A percentile compares a stretch with the other conserved stretches of the same genome.
Evolutionary conservation across 2,329 filamentous ascomycete genomes (phyloP).

Genomic region (Apiospora koreana): DNA sequence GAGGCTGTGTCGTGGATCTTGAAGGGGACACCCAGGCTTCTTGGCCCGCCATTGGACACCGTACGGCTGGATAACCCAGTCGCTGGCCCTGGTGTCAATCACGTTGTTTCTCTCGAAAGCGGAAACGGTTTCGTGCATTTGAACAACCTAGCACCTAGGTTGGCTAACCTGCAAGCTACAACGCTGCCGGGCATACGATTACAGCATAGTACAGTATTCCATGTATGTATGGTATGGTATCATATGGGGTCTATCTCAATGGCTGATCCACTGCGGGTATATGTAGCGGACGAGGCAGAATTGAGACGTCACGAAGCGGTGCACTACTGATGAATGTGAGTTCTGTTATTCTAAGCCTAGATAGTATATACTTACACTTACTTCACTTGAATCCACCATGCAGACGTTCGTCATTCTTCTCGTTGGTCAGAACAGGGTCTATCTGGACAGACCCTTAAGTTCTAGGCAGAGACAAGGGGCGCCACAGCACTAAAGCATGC

Average conservation of each 20-base stretch:
- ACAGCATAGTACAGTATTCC: neutral
- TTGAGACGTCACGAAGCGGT: neutral
- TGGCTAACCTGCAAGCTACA: neutral
- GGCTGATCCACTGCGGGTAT: neutral
- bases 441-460: neutral
- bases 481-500: neutral
- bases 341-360: neutral
- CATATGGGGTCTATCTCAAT: neutral
- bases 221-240: neutral
- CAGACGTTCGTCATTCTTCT: neutral
- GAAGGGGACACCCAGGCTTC: neutral
- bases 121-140: slow-evolving; percentile 4
- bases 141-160: neutral
- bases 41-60: neutral
- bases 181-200: neutral
- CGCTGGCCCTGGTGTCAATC: neutral
- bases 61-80: neutral
- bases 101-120: neutral
- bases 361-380: too few species aligned
- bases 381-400: neutral
- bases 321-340: neutral
- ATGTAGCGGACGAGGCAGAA: neutral
- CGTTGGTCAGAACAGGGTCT: neutral
- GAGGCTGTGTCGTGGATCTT: neutral
- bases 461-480: neutral